Percentiles rank a stretch among this genome's conserved stretches.
Conservation (phyloP, 805 yeast genomes). For the Barnettozyma salicaria region DNA sequence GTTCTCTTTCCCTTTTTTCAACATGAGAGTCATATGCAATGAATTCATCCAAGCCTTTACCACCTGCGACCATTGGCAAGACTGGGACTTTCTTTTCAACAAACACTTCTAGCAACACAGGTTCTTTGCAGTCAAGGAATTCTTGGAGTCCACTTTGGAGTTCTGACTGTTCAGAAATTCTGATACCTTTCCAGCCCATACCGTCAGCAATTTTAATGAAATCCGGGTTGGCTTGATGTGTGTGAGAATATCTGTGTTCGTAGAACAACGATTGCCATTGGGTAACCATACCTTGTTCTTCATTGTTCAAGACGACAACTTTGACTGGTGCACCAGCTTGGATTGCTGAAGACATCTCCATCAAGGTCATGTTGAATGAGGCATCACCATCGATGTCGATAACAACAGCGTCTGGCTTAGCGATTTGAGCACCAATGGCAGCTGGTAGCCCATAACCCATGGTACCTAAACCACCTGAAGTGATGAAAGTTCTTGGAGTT, state of each 20-base stretch:
- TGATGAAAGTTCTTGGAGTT: conserved; percentile 85
- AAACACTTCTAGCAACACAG: conserved; percentile 83
- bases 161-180: conserved; percentile 64
- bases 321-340: conserved; percentile 91
- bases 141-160: conserved; percentile 51
- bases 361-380: conserved; percentile 96
- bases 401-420: conserved; percentile 89
- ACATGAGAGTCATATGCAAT: conserved; percentile 79
- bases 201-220: conserved; percentile 90
- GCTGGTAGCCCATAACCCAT: conserved; percentile 98
- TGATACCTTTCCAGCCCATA: conserved; percentile 84
- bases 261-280: conserved; percentile 99
- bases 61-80: conserved; percentile 96
- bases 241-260: conserved; percentile 96
- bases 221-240: conserved; percentile 94
- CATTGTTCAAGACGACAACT: conserved; percentile 85
- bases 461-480: conserved; percentile 99
- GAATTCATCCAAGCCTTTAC: conserved; percentile 90
- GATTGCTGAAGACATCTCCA: conserved; percentile 89
- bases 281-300: conserved; percentile 99
- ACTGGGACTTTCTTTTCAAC: conserved; percentile 92
- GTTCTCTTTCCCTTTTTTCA: conserved; percentile 61
- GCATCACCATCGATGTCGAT: conserved; percentile 99
- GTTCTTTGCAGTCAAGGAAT: conserved; percentile 65
- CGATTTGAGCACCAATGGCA: conserved; percentile 97